Percentiles rank a stretch among this genome's conserved stretches.
Evolutionary conservation across 805 yeast genomes (phyloP).

Genomic region (Cyberlindnera saturnus): DNA sequence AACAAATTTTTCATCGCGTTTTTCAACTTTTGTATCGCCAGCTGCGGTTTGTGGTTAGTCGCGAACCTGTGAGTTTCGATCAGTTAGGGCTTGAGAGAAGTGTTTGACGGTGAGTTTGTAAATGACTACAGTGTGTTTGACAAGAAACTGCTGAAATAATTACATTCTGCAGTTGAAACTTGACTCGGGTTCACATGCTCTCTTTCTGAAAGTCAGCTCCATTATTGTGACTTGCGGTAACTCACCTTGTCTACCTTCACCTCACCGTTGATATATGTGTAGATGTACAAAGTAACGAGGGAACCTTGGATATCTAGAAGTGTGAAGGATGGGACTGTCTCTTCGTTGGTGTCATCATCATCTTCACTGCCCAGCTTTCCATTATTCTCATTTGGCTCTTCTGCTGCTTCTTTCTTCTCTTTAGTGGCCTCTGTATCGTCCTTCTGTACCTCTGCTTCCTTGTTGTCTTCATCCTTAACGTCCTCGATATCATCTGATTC

Average conservation of each 20-base stretch:
- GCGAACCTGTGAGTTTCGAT: background rate
- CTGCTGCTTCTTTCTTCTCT: slow-evolving; percentile 9
- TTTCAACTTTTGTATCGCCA: too few species aligned
- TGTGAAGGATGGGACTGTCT: slow-evolving; percentile 74
- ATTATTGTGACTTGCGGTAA: slow-evolving; percentile 43
- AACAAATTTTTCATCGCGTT: too few species aligned
- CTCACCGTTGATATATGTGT: slow-evolving; percentile 73
- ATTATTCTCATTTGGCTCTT: slow-evolving; percentile 11
- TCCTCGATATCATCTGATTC: slow-evolving; percentile 40
- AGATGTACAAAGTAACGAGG: slow-evolving; percentile 75
- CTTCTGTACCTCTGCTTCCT: background rate
- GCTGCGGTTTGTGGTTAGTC: too few species aligned
- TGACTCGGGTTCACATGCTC: too few species aligned
- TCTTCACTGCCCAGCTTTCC: slow-evolving; percentile 20
- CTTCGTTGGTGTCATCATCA: slow-evolving; percentile 18
- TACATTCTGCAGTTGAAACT: too few species aligned
- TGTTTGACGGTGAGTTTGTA: background rate
- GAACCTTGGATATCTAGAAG: slow-evolving; percentile 79
- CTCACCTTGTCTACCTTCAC: slow-evolving; percentile 87
- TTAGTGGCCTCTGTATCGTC: slow-evolving; percentile 25
- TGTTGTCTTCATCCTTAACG: slow-evolving; percentile 16
- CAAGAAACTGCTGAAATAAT: too few species aligned
- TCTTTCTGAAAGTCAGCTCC: background rate
- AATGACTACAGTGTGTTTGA: too few species aligned
- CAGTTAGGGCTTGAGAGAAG: background rate